Conservation (phyloP, 176 grass and related monocot species). For the Eleusine indica region DNA sequence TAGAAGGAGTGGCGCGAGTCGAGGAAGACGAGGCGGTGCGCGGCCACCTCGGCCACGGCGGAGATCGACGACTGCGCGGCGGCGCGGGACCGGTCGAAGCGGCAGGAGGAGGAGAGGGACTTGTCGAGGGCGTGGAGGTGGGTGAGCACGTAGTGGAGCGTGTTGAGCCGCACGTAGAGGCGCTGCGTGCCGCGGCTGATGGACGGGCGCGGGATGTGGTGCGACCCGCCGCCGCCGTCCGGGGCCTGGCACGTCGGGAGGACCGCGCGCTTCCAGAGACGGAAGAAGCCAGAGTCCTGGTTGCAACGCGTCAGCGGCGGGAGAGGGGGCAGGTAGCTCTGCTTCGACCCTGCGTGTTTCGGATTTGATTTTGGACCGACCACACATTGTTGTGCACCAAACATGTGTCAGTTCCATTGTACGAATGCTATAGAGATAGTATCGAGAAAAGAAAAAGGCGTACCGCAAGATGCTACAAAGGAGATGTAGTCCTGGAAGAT, state of each 20-base stretch:
- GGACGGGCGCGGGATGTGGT: slow-evolving; percentile 64
- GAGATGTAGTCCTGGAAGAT: slow-evolving; percentile 76
- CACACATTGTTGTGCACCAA: not conserved
- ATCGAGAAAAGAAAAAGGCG: not conserved
- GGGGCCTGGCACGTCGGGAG: slow-evolving; percentile 67
- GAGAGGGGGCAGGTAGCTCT: slow-evolving; percentile 74
- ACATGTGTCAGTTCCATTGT: not conserved
- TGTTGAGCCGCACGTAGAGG: slow-evolving; percentile 91
- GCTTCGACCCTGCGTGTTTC: slow-evolving; percentile 52
- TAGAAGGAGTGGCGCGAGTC: slow-evolving; percentile 65
- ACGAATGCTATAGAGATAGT: not conserved
- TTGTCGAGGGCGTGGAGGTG: slow-evolving; percentile 58
- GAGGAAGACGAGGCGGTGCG: slow-evolving; percentile 73
- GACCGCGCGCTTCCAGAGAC: slow-evolving; percentile 75
- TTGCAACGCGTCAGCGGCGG: slow-evolving; percentile 86
- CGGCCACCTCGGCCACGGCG: slow-evolving; percentile 71
- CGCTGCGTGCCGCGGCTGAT: slow-evolving; percentile 94
- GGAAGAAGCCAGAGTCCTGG: slow-evolving; percentile 73
- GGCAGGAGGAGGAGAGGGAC: slow-evolving; percentile 46
- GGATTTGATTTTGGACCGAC: too few species aligned
- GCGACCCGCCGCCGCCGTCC: slow-evolving; percentile 28
- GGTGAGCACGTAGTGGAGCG: slow-evolving; percentile 76
- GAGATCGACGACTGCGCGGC: slow-evolving; percentile 59
- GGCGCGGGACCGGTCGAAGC: slow-evolving; percentile 52
- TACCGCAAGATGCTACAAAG: slow-evolving; percentile 91